Evolutionary conservation across 345 rosid species (phyloP).

Genomic region (Hibiscus mutabilis): DNA sequence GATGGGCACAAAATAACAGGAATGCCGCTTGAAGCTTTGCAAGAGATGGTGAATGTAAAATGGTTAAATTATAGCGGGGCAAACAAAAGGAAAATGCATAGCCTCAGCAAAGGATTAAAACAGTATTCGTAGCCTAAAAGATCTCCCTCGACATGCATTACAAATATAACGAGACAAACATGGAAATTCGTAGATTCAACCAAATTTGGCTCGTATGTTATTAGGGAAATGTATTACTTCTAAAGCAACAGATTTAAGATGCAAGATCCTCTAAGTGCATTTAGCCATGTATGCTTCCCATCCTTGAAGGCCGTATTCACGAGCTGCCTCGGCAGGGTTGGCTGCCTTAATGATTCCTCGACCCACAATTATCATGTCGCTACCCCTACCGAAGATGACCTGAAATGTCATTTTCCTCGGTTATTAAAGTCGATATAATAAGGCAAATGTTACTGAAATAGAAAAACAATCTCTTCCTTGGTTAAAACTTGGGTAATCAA

Average conservation of each 20-base stretch:
- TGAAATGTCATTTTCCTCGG: slow-evolving; percentile 7
- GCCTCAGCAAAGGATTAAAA: neutral
- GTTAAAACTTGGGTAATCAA: neutral
- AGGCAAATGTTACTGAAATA: neutral
- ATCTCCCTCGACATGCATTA: neutral
- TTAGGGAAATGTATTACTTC: neutral
- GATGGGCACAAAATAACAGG: neutral
- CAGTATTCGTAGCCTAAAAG: neutral
- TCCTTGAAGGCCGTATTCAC: slow-evolving; percentile 80
- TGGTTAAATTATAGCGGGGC: neutral
- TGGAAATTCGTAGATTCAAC: neutral
- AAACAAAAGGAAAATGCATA: neutral
- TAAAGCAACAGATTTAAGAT: neutral
- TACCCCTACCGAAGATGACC: slow-evolving; percentile 85
- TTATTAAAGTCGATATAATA: neutral
- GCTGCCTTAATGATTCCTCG: slow-evolving; percentile 90
- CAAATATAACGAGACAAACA: neutral
- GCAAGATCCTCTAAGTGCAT: slow-evolving; percentile 19
- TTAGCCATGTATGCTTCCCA: slow-evolving; percentile 91
- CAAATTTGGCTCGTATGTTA: neutral
- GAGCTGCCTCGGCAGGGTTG: slow-evolving; percentile 69
- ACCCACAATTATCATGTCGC: slow-evolving; percentile 92
- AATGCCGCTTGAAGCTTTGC: neutral
- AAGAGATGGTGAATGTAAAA: neutral
- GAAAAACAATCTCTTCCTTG: neutral